phyloP scores from a whole-genome alignment of 768 basidiomycete species.

The Chiua virens region DNA sequence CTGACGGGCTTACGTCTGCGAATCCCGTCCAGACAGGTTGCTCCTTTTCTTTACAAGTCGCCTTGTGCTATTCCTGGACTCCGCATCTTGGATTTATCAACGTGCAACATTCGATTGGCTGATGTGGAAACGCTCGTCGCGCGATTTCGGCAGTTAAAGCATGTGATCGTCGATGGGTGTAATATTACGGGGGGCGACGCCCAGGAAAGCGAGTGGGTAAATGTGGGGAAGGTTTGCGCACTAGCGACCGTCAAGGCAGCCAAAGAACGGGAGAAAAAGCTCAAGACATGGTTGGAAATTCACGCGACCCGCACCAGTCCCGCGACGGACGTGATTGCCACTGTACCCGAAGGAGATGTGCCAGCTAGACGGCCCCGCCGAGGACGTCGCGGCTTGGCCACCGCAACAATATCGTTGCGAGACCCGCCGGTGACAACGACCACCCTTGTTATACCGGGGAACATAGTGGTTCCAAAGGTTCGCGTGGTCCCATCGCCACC shows the following conservation, averaged over 20 bases:
- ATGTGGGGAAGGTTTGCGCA: constrained; percentile 61
- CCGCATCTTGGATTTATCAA: constrained; percentile 73
- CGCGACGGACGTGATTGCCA: not conserved
- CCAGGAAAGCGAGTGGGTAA: constrained; percentile 55
- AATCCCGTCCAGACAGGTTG: constrained; percentile 66
- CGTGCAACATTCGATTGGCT: constrained; percentile 52
- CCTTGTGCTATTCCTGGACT: constrained; percentile 43
- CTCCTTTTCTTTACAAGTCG: constrained; percentile 37
- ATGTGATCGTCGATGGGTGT: constrained; percentile 74
- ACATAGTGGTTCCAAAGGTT: constrained; percentile 37
- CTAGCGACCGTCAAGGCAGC: constrained; percentile 60
- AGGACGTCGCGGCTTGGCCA: constrained; percentile 64
- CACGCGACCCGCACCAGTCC: constrained; percentile 10
- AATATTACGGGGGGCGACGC: constrained; percentile 50
- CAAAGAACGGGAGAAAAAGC: constrained; percentile 63
- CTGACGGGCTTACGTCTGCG: constrained; percentile 64
- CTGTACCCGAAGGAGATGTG: constrained; percentile 1
- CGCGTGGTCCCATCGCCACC: constrained; percentile 60
- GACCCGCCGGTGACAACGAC: constrained; percentile 22
- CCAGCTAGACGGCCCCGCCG: constrained; percentile 28
- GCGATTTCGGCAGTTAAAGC: constrained; percentile 50
- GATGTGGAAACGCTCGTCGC: constrained; percentile 57
- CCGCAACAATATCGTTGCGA: constrained; percentile 63
- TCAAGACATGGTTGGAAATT: constrained; percentile 51
- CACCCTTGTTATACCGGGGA: constrained; percentile 7